Evolutionary conservation across 345 rosid species (phyloP).

Genomic region (Populus tremula): DNA sequence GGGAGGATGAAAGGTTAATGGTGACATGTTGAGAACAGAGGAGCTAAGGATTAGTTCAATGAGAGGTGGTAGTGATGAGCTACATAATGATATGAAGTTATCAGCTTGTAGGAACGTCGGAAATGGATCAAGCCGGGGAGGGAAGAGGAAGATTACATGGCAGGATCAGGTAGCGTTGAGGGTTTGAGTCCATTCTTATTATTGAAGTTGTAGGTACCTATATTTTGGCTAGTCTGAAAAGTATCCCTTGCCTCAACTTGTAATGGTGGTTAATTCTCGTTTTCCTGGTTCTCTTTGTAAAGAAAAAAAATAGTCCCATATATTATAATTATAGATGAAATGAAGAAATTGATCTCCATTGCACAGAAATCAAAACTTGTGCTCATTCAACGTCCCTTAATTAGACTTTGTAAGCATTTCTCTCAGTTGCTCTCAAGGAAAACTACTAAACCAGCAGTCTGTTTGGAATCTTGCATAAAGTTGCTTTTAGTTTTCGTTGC

Average conservation of each 20-base stretch:
- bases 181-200: slow-evolving; percentile 36
- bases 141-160: slow-evolving; percentile 95
- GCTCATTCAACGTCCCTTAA: not conserved
- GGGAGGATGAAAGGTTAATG: slow-evolving; percentile 55
- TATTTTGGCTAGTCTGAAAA: slow-evolving; percentile 15
- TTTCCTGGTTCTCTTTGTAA: slow-evolving; percentile 19
- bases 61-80: slow-evolving; percentile 48
- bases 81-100: slow-evolving; percentile 43
- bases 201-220: slow-evolving; percentile 14
- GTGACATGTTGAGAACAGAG: slow-evolving; percentile 37
- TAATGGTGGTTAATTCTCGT: not conserved
- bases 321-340: slow-evolving; percentile 21
- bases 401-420: not conserved
- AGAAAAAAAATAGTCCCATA: slow-evolving; percentile 21
- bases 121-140: slow-evolving; percentile 48
- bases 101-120: slow-evolving; percentile 56
- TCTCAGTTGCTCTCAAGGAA: not conserved
- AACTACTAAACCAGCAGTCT: not conserved
- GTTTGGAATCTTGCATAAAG: not conserved
- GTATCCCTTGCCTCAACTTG: slow-evolving; percentile 4
- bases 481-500: not conserved
- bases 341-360: slow-evolving; percentile 8
- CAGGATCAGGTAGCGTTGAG: slow-evolving; percentile 88
- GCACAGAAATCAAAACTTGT: not conserved
- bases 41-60: slow-evolving; percentile 37